Evolutionary conservation across 805 yeast genomes (phyloP), one percentile per base, ranked within the genome.

Genomic region (Cyberlindnera maclurae): DNA sequence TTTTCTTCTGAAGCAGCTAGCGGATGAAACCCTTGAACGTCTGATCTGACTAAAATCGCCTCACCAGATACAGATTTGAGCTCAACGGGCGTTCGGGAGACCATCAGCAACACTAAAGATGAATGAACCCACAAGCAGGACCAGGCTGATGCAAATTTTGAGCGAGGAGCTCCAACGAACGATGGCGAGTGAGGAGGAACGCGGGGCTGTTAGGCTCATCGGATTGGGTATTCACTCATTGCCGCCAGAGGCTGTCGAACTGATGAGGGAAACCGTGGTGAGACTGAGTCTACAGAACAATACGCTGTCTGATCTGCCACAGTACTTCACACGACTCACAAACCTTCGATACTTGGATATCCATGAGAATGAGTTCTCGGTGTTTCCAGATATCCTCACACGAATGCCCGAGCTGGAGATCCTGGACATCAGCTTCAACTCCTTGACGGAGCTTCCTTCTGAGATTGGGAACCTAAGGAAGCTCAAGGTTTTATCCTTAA

Each of bases 391-490:
- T 1, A 52, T 67, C 6, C 49, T 75, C 42, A 42, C 56, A 18
- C 55, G 56, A 28, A 55, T 65, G 47, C 50, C 56, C 11, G 63
- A 66, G 7, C 59, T 84, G 39, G 89, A 81, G 50, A 77, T 78
- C 37, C 58, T 84, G 31, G 90, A 84, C 57, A 55, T 83, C 15
- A 77, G 87, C 15, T 59, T 64, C 28, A 84, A 84, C 54, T 57
- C 55, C 18, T 59, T 84, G 22, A 53, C 57, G n/a, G 45, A 51
- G 4, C 57, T 84, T 12, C 81, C 85, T 1, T 43, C 55, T 4
- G 66, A 65, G 2, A 42, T 74, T 15, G 54, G 61, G 0, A 47
- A 51, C 11, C 60, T 82, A 46, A 56, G 57, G 12, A 58, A 60
- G 42, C 62, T 81, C 44, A 72, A 71, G 48, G 77, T 77, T 3